phyloP scores from a whole-genome alignment of 805 yeast species.

The Candida pseudoglaebosa region DNA sequence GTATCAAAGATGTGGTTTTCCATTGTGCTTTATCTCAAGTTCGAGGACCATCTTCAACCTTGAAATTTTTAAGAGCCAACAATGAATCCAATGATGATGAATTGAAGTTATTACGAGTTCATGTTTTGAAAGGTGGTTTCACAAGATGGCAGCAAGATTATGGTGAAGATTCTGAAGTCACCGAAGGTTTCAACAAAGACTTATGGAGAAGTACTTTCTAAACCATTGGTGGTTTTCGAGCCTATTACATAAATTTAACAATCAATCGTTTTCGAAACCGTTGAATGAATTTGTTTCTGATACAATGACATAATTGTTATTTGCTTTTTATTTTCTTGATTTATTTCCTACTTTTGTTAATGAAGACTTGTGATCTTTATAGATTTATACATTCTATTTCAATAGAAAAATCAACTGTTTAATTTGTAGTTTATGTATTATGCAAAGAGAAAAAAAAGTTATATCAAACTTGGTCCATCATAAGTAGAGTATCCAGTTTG shows the following conservation, averaged over 20 bases:
- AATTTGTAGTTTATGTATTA: too few species aligned
- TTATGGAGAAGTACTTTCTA: slow-evolving; percentile 23
- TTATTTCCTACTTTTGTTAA: too few species aligned
- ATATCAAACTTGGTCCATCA: slow-evolving; percentile 22
- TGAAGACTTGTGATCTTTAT: neutral
- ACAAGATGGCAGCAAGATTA: slow-evolving; percentile 73
- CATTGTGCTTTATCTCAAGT: slow-evolving; percentile 92
- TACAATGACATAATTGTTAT: too few species aligned
- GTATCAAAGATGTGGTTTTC: slow-evolving; percentile 60
- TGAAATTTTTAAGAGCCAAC: slow-evolving; percentile 50
- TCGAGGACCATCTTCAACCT: slow-evolving; percentile 85
- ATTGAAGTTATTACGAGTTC: slow-evolving; percentile 43
- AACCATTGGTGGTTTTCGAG: neutral
- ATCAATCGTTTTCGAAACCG: too few species aligned
- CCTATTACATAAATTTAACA: too few species aligned
- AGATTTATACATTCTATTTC: neutral
- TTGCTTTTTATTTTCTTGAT: too few species aligned
- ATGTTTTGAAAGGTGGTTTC: slow-evolving; percentile 83
- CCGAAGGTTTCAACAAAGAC: slow-evolving; percentile 45
- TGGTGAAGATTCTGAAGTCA: slow-evolving; percentile 61
- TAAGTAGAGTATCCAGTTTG: slow-evolving; percentile 10
- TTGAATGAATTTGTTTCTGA: too few species aligned
- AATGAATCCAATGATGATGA: slow-evolving; percentile 25
- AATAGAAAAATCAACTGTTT: too few species aligned
- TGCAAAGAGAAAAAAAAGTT: neutral